phyloP scores from a whole-genome alignment of 73 alveolate species.

The Paraurostyla sp. region DNA sequence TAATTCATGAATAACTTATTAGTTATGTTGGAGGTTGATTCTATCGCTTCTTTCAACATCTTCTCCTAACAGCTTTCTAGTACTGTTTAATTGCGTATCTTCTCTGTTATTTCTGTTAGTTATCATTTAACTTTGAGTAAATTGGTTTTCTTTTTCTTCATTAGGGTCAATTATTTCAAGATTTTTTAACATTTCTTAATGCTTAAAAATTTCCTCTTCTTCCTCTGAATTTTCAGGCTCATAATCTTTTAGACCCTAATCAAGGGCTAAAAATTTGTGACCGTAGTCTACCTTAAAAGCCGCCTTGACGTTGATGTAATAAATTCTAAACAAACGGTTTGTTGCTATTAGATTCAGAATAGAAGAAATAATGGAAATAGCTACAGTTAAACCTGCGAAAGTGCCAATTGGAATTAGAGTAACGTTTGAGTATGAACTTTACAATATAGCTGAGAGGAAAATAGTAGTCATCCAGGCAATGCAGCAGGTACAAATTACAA shows the following conservation, averaged over 20 bases:
- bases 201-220: background rate
- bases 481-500: background rate
- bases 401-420: background rate
- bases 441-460: constrained; percentile 22
- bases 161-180: background rate
- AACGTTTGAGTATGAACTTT: background rate
- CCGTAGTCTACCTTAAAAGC: constrained; percentile 54
- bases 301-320: constrained; percentile 26
- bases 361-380: constrained; percentile 14
- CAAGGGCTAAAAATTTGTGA: background rate
- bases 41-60: background rate
- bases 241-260: constrained; percentile 37
- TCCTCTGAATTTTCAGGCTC: constrained; percentile 46
- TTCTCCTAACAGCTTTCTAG: background rate
- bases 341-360: background rate
- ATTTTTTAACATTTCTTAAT: background rate
- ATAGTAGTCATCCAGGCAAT: constrained; percentile 64
- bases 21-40: background rate
- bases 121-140: background rate
- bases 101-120: background rate
- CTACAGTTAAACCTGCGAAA: constrained; percentile 21
- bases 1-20: too few species aligned
- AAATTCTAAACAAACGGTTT: constrained; percentile 39
- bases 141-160: background rate
- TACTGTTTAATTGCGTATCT: background rate